Conservation (phyloP, 2,329 filamentous ascomycete genomes). For the Venturia asperata region DNA sequence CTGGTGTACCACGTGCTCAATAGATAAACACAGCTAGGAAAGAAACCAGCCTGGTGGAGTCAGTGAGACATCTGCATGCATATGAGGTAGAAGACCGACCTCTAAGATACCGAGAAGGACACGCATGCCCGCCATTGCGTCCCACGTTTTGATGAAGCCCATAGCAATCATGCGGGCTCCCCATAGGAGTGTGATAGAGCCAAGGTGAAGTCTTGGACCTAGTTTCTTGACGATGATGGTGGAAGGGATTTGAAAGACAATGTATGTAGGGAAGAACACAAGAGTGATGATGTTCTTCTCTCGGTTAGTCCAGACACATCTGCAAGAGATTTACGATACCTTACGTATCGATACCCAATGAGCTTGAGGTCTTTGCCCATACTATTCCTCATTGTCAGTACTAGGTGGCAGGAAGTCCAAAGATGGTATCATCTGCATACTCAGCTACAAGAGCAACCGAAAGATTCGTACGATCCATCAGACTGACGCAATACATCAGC, state of each 20-base stretch:
- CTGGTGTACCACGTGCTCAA: conserved; percentile 40
- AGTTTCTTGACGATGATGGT: conserved; percentile 37
- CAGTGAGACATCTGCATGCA: background rate
- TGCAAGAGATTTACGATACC: conserved; percentile 17
- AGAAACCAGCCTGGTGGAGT: conserved; percentile 28
- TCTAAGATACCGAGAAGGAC: conserved; percentile 36
- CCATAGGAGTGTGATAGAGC: conserved; percentile 33
- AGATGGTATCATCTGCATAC: conserved; percentile 25
- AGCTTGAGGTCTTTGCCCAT: conserved; percentile 35
- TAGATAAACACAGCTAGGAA: conserved; percentile 40
- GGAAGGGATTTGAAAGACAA: conserved; percentile 37
- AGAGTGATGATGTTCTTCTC: conserved; percentile 52
- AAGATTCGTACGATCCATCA: conserved; percentile 76
- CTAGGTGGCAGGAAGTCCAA: conserved; percentile 23
- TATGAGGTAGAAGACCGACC: conserved; percentile 20
- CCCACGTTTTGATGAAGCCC: conserved; percentile 34
- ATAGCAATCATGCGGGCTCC: conserved; percentile 41
- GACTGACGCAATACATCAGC: conserved; percentile 63
- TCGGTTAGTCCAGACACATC: conserved; percentile 23
- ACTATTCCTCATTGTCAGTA: conserved; percentile 24
- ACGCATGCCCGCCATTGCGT: conserved; percentile 32
- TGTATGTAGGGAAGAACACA: conserved; percentile 40
- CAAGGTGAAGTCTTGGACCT: conserved; percentile 34
- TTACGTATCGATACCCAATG: conserved; percentile 30
- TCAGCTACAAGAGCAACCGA: conserved; percentile 64